These are phyloP conservation scores for Paramecium sexaurelia DNA, from an alignment of 73 alveolate genomes.

Conservation along the genomic window DNA sequence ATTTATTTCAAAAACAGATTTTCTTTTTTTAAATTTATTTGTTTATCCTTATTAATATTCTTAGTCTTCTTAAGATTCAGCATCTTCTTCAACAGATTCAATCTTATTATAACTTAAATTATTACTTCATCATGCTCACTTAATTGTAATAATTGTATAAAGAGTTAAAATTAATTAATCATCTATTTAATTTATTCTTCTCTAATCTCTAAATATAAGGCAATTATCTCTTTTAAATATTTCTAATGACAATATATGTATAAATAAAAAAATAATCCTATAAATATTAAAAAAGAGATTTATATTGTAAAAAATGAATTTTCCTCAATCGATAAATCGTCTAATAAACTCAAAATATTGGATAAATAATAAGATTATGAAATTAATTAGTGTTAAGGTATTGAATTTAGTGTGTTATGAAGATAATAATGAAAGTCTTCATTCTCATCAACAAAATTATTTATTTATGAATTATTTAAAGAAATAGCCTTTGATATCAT, in stretches of 20 bases:
- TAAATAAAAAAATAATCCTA: background rate
- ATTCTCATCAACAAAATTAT: background rate
- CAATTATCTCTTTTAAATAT: background rate
- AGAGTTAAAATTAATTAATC: constrained; percentile 4
- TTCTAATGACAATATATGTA: background rate
- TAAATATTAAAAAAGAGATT: background rate
- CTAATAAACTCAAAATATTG: background rate
- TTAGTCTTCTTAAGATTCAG: background rate
- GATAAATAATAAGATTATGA: background rate
- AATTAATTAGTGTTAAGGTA: background rate
- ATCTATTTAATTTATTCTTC: background rate
- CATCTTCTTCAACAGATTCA: background rate
- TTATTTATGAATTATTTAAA: background rate
- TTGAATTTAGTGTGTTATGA: background rate
- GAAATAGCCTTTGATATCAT: background rate
- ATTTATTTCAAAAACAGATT: background rate
- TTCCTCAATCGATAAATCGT: background rate
- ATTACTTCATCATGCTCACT: constrained; percentile 51
- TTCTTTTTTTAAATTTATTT: constrained; percentile 24
- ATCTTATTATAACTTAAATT: background rate
- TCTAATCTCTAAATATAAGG: constrained; percentile 41
- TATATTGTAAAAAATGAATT: background rate
- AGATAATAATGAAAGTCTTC: background rate
- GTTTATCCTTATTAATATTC: background rate
- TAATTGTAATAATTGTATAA: background rate